Conservation (phyloP, 2,329 filamentous ascomycete species). For the Cyphellophora attinorum region DNA sequence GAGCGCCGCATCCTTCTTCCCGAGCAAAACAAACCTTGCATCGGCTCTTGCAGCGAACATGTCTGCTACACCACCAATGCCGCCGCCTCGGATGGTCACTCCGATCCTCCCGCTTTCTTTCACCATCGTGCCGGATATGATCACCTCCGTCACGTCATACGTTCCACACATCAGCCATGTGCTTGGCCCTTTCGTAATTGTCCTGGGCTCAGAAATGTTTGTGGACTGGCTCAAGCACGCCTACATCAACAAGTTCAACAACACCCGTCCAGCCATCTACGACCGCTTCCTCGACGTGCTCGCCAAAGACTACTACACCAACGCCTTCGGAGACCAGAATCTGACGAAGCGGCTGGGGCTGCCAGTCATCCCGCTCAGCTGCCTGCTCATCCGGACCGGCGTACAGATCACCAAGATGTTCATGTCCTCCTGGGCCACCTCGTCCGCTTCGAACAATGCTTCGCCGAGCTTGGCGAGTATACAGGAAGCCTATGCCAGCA, state of each 20-base stretch:
- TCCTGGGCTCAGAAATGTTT: slow-evolving; percentile 90
- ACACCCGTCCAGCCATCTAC: slow-evolving; percentile 85
- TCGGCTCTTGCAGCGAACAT: slow-evolving; percentile 21
- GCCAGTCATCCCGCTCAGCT: slow-evolving; percentile 84
- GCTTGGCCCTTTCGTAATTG: slow-evolving; percentile 83
- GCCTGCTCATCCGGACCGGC: slow-evolving; percentile 85
- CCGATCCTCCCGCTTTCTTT: slow-evolving; percentile 86
- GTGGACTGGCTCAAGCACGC: slow-evolving; percentile 97
- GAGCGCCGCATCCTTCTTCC: slow-evolving; percentile 29
- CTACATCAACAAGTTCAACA: slow-evolving; percentile 98
- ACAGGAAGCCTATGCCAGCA: slow-evolving; percentile 44
- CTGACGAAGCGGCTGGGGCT: slow-evolving; percentile 81
- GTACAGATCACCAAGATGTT: slow-evolving; percentile 99
- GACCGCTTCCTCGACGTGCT: slow-evolving; percentile 83
- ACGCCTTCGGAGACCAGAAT: slow-evolving; percentile 85
- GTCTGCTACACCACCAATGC: background rate
- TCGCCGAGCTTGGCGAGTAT: slow-evolving; percentile 32
- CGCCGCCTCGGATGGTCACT: slow-evolving; percentile 44
- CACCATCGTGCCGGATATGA: slow-evolving; percentile 63
- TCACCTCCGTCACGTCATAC: slow-evolving; percentile 34
- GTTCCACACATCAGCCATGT: slow-evolving; percentile 58
- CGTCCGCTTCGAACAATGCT: slow-evolving; percentile 19
- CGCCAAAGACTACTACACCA: slow-evolving; percentile 96
- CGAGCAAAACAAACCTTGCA: slow-evolving; percentile 44
- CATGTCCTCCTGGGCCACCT: slow-evolving; percentile 71